Base-by-base conservation (phyloP, 306 rosid genomes). In the Lathyrus aphaca region DNA sequence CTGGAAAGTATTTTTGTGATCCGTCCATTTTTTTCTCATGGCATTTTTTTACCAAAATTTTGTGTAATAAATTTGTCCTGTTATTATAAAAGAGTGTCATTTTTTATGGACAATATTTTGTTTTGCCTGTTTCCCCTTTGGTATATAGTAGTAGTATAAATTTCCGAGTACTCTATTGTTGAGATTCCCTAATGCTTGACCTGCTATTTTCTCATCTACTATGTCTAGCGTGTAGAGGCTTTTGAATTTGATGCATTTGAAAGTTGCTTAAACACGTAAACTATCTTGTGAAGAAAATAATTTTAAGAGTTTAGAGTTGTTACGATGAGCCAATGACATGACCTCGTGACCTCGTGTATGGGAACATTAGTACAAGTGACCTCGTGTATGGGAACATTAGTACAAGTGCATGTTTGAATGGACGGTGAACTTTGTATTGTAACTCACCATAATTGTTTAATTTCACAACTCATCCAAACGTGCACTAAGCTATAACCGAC, bases 1-100 rank as follows among this genome's bases (percentile, higher is more conserved):
- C 80, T 58, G 72, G 86, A 83, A 82, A 81, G 73, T 71, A 38
- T 61, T 68, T 81, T 78, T 65, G 71, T 77, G 75, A 72, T 82
- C 76, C 66, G 69, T 79, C 77, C 71, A 63, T 79, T 56, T 56
- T 56, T 56, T 56, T 56, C 17, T 56, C 39, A 27, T 56, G 12
- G 29, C 63, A 56, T 56, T 56, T 56, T 56, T 56, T 56, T 14
- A 56, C 39, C 17, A 8, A 56, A 56, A 56, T 27, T 53, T 19
- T 56, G 40, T 56, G 40, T 56, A 56, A 56, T 56, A 56, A 56
- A 56, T 56, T 54, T 54, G 10, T 53, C 29, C 37, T 56, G 63
- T 56, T 56, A 29, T 56, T 56, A 29, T 56, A 13, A 56, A 56
- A 27, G 63, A 56, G 39, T 16, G 2, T 56, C 11, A 56, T 56